These are phyloP conservation scores for Vachellia pachyceras DNA, from an alignment of 306 rosid species.

Conservation along the genomic window DNA sequence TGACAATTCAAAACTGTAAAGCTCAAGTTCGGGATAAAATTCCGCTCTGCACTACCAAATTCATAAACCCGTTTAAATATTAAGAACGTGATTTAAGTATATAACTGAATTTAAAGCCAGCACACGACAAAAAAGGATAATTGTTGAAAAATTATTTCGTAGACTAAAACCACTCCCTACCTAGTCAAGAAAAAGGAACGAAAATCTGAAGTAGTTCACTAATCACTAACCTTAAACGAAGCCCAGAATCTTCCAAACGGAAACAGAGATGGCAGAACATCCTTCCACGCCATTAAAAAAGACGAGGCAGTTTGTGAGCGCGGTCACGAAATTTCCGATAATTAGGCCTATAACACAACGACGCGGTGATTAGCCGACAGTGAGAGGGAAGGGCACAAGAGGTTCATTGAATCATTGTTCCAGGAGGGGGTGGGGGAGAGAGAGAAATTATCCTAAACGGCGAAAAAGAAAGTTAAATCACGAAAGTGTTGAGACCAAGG, in stretches of 20 bases:
- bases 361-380: slow-evolving; percentile 11
- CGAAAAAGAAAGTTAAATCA: too few species aligned
- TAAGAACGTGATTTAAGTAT: background rate
- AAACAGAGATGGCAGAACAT: slow-evolving; percentile 11
- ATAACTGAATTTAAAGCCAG: too few species aligned
- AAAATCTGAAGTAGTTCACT: slow-evolving; percentile 28
- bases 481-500: too few species aligned
- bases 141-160: background rate
- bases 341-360: slow-evolving; percentile 17
- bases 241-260: slow-evolving; percentile 35
- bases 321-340: slow-evolving; percentile 19
- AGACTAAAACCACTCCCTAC: background rate
- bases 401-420: slow-evolving; percentile 1
- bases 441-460: background rate
- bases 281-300: slow-evolving; percentile 39
- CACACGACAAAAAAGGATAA: background rate
- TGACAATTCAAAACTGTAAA: background rate
- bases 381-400: background rate
- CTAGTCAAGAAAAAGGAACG: slow-evolving; percentile 5
- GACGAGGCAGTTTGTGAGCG: background rate
- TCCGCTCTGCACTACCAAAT: background rate
- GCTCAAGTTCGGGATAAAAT: background rate
- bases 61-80: background rate
- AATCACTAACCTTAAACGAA: slow-evolving; percentile 39
- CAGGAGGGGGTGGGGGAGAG: background rate